Base-by-base conservation (phyloP, 345 rosid genomes). In the Eucalyptus curtisii region DNA sequence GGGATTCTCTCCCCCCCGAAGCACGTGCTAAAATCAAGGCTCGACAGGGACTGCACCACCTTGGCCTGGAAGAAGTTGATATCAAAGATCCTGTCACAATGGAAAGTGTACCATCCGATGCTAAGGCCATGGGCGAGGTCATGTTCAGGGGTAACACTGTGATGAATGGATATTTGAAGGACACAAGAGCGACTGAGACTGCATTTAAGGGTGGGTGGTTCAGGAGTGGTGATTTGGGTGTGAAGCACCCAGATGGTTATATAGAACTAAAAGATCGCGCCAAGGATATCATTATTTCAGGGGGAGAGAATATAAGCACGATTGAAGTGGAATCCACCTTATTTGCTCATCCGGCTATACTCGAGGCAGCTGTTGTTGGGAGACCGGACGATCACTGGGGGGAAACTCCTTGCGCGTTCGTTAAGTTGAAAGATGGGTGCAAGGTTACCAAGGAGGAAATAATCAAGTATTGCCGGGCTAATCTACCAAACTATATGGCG, bases 341-440 rank as follows among this genome's bases (percentile, higher is more conserved):
- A 85, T 95, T 93, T 84, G 87, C 92, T 50, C 99, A 95, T 88
- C 98, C 98, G 8, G 93, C 91, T 89, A 91, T 96, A 86, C 91
- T 94, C 30, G 98, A 95, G 89, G 98, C 96, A 12, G 96, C 99
- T 84, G 96, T 96, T 6, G 99, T 95, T 37, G 97, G 91, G 40
- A 91, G 97, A 89, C 96, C 96, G 19, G 98, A 96, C 79, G 93
- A 94, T 85, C 87, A 90, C 40, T 95, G 98, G 99, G 99, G 99
- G 40, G 97, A 96, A 89, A 94, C 96, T 16, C 95, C 96, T 59
- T 94, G 97, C 88, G 98, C 97, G 45, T 95, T 95, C 88, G 96
- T 87, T 30, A 87, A 87, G 87, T 33, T 85, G 27, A 96, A 93
- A 91, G 94, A 93, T 22, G 95, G 95, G 31, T 50, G 86, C 27